Percentiles rank a stretch among this genome's conserved stretches.
Evolutionary conservation across 2,329 filamentous ascomycete species (phyloP).

Genomic region (Colletotrichum nymphaeae): DNA sequence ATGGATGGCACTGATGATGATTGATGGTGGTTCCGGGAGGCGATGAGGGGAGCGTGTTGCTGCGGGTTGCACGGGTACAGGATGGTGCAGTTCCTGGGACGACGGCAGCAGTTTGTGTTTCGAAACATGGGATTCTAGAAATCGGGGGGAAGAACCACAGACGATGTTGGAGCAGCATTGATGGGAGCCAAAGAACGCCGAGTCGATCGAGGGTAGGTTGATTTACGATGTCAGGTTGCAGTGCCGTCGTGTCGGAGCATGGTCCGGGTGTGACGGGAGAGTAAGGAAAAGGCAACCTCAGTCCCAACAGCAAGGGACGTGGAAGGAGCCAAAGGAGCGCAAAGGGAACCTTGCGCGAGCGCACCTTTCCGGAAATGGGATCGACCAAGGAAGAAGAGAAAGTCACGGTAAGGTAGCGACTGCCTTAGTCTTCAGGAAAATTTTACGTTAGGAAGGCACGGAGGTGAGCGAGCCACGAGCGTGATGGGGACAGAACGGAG

Average conservation of each 20-base stretch:
- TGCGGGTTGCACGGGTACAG: slow-evolving; percentile 27
- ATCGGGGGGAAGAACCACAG: slow-evolving; percentile 18
- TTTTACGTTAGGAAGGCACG: too few species aligned
- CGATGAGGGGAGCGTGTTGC: slow-evolving; percentile 6
- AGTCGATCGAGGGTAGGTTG: not conserved
- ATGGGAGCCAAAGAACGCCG: not conserved
- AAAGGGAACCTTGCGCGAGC: not conserved
- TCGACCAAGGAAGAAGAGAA: not conserved
- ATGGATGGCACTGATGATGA: slow-evolving; percentile 2
- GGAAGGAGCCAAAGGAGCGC: not conserved
- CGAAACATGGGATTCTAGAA: slow-evolving; percentile 35
- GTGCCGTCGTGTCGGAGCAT: slow-evolving; percentile 18
- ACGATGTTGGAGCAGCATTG: not conserved
- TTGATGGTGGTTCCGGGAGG: not conserved
- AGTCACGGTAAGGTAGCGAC: not conserved
- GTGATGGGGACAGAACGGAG: too few species aligned
- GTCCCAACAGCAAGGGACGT: not conserved
- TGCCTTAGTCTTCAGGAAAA: too few species aligned
- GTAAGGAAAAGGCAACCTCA: not conserved
- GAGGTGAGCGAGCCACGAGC: too few species aligned
- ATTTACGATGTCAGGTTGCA: slow-evolving; percentile 15
- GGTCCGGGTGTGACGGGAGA: slow-evolving; percentile 1
- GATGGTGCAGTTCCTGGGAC: slow-evolving; percentile 32
- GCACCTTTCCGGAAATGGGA: not conserved
- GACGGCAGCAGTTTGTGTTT: slow-evolving; percentile 27